Percentiles rank a stretch among this genome's conserved stretches.
These are phyloP conservation scores for Papiliotrema fonsecae DNA, from an alignment of 1,284 basidiomycete species.

Conservation along the genomic window DNA sequence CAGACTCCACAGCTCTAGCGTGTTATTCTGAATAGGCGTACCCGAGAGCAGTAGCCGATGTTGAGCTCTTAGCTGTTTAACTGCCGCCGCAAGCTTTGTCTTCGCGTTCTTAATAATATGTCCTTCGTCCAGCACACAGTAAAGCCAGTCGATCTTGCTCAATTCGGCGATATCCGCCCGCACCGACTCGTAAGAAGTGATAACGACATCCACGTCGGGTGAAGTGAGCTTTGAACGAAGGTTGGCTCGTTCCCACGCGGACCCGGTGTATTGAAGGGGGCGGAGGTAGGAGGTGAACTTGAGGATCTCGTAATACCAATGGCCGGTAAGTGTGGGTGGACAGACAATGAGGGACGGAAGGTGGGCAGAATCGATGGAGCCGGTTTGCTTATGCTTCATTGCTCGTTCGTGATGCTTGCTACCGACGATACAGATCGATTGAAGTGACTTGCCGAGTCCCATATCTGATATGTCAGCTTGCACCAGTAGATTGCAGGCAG, in stretches of 20 bases:
- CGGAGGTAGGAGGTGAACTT: slow-evolving; percentile 85
- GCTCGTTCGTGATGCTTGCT: slow-evolving; percentile 88
- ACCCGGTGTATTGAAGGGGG: slow-evolving; percentile 86
- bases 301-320: slow-evolving; percentile 97
- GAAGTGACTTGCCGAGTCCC: slow-evolving; percentile 97
- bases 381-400: slow-evolving; percentile 62
- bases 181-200: slow-evolving; percentile 96
- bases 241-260: slow-evolving; percentile 74
- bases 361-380: slow-evolving; percentile 73
- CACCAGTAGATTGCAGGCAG: neutral
- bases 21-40: slow-evolving; percentile 99
- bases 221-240: slow-evolving; percentile 60
- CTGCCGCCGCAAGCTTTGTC: slow-evolving; percentile 94
- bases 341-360: slow-evolving; percentile 94
- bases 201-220: slow-evolving; percentile 71
- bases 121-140: slow-evolving; percentile 96
- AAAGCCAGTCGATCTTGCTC: slow-evolving; percentile 77
- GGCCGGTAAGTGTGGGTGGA: slow-evolving; percentile 93
- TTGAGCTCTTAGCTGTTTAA: slow-evolving; percentile 84
- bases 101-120: slow-evolving; percentile 99
- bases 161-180: slow-evolving; percentile 86
- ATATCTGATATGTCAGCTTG: slow-evolving; percentile 58
- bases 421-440: slow-evolving; percentile 95
- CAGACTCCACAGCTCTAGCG: slow-evolving; percentile 95
- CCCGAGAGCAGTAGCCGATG: slow-evolving; percentile 93